Evolutionary conservation across 257 asterid species (phyloP).

Genomic region (Solanum sparsipilum): DNA sequence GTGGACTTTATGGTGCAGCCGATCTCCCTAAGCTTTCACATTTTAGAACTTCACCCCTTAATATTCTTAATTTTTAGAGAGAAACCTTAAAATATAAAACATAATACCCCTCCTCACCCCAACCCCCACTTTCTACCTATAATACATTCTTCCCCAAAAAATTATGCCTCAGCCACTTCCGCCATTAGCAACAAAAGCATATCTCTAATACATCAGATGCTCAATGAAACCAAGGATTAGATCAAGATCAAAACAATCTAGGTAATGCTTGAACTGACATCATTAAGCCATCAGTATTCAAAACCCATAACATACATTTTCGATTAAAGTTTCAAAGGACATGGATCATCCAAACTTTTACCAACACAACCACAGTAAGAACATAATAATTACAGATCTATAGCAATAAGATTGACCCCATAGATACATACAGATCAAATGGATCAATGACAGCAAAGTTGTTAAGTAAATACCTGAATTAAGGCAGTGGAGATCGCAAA

Average conservation of each 20-base stretch:
- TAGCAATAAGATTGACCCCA: not conserved
- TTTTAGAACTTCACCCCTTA: not conserved
- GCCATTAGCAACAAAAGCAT: not conserved
- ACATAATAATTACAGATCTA: not conserved
- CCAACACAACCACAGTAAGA: not conserved
- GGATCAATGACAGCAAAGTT: not conserved
- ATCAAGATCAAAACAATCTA: not conserved
- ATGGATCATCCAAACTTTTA: not conserved
- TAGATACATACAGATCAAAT: not conserved
- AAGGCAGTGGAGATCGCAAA: constrained; percentile 62
- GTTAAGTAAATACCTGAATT: constrained; percentile 40
- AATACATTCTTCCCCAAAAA: not conserved
- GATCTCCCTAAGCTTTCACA: not conserved
- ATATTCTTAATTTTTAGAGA: not conserved
- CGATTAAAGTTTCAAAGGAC: not conserved
- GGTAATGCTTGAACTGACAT: not conserved
- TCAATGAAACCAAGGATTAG: not conserved
- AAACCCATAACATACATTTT: not conserved
- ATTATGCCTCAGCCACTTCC: not conserved
- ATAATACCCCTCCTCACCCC: not conserved
- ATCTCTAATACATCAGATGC: not conserved
- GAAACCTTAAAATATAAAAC: not conserved
- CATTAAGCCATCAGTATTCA: not conserved
- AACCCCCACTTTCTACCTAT: not conserved
- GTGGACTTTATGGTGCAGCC: not conserved